Percentiles rank a stretch among this genome's conserved stretches.
phyloP scores from a whole-genome alignment of 371 early-diverging fungal genomes.

The Actinomortierella wolfii region DNA sequence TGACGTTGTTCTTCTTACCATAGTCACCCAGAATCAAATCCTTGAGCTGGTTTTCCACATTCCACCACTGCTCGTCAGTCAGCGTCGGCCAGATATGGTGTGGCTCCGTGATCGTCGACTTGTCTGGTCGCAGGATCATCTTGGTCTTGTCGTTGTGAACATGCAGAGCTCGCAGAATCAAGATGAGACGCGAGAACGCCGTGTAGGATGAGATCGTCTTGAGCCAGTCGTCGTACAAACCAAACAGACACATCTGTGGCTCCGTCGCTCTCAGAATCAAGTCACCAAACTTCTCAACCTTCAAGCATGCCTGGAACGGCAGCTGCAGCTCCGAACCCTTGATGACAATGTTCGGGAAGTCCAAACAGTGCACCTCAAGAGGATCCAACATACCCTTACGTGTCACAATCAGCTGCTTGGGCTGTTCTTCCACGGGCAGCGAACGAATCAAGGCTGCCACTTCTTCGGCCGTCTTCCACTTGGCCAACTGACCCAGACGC shows the following conservation, averaged over 20 bases:
- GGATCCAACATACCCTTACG: constrained; percentile 99
- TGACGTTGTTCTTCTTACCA: constrained; percentile 98
- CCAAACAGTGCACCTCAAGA: constrained; percentile 90
- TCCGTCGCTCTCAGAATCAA: constrained; percentile 96
- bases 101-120: constrained; percentile 90
- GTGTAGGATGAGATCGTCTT: constrained; percentile 94
- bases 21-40: constrained; percentile 98
- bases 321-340: constrained; percentile 96
- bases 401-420: constrained; percentile 98
- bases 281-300: constrained; percentile 98
- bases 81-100: constrained; percentile 98
- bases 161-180: constrained; percentile 96
- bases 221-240: constrained; percentile 96
- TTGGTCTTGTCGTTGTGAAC: constrained; percentile 96
- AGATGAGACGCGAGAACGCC: constrained; percentile 95
- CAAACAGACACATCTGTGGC: constrained; percentile 92
- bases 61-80: constrained; percentile 97
- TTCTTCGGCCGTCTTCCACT: constrained; percentile 99
- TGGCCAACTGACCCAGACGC: constrained; percentile 97
- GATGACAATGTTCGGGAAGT: constrained; percentile 98
- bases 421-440: constrained; percentile 98
- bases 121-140: constrained; percentile 93
- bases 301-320: constrained; percentile 96
- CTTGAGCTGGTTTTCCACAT: constrained; percentile 95
- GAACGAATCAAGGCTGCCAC: constrained; percentile 98